phyloP scores from a whole-genome alignment of 257 asterid species.

The Solanum habrochaites region DNA sequence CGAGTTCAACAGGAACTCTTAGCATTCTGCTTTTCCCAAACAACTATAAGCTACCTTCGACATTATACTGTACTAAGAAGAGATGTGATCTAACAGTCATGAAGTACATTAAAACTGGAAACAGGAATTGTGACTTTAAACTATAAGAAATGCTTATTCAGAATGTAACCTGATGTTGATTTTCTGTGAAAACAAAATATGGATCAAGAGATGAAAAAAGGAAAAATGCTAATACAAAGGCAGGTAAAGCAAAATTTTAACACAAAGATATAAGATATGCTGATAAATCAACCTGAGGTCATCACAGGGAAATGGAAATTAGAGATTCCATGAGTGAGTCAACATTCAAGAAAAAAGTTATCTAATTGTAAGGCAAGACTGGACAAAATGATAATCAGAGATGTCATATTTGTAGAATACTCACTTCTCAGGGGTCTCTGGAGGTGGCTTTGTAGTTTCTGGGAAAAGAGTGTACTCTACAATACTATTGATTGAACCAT shows the following conservation, averaged over 20 bases:
- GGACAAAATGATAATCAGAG: not conserved
- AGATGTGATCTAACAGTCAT: not conserved
- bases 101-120: not conserved
- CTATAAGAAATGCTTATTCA: not conserved
- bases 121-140: not conserved
- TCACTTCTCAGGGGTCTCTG: constrained; percentile 52
- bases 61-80: not conserved
- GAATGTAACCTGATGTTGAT: not conserved
- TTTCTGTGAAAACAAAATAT: not conserved
- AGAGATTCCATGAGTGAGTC: not conserved
- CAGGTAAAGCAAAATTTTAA: not conserved
- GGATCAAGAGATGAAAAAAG: not conserved
- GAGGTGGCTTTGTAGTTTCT: constrained; percentile 40
- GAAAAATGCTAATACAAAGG: not conserved
- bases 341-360: not conserved
- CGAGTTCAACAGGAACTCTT: not conserved
- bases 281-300: not conserved
- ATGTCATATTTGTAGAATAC: constrained; percentile 10
- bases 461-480: constrained; percentile 85
- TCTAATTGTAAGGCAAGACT: not conserved
- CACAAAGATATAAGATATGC: not conserved
- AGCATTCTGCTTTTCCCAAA: not conserved
- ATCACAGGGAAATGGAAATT: not conserved
- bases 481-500: constrained; percentile 64
- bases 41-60: not conserved